Percentiles rank a stretch among this genome's conserved stretches.
These are phyloP conservation scores for Melampsora larici-populina DNA, from an alignment of 1,284 basidiomycete species.

Conservation along the genomic window DNA sequence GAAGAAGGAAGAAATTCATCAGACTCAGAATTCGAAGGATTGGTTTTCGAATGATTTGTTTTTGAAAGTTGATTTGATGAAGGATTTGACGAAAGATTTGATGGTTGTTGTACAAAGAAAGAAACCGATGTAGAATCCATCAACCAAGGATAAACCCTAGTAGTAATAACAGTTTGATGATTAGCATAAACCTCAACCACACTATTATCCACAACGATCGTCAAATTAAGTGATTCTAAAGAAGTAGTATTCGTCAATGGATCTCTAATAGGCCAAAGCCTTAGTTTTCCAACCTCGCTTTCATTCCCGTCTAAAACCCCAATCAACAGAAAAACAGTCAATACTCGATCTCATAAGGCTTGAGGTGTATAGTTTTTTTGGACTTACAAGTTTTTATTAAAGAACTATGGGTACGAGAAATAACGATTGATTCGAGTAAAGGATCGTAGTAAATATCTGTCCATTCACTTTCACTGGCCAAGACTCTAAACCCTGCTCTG, in stretches of 20 bases:
- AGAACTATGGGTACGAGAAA: constrained; percentile 43
- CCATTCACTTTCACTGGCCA: constrained; percentile 46
- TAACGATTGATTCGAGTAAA: constrained; percentile 43
- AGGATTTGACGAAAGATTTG: neutral
- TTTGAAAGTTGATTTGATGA: neutral
- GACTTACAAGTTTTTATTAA: constrained; percentile 46
- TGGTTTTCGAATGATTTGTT: neutral
- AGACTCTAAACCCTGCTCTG: constrained; percentile 46
- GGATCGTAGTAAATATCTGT: constrained; percentile 48
- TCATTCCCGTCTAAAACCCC: constrained; percentile 44
- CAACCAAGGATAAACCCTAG: constrained; percentile 48
- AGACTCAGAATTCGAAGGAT: neutral
- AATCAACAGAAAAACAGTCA: neutral
- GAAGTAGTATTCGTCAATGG: constrained; percentile 1
- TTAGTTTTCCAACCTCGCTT: constrained; percentile 46
- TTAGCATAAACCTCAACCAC: constrained; percentile 53
- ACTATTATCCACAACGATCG: constrained; percentile 51
- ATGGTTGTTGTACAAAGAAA: neutral
- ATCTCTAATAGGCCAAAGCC: constrained; percentile 45
- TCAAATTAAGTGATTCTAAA: constrained; percentile 46
- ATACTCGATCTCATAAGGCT: too few relatives aligned
- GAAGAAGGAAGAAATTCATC: neutral
- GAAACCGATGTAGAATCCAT: constrained; percentile 13
- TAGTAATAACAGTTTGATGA: constrained; percentile 50
- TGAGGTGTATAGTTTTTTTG: too few relatives aligned